Evolutionary conservation across 208 protist species (phyloP).

Genomic region (Leishmania amazonensis): DNA sequence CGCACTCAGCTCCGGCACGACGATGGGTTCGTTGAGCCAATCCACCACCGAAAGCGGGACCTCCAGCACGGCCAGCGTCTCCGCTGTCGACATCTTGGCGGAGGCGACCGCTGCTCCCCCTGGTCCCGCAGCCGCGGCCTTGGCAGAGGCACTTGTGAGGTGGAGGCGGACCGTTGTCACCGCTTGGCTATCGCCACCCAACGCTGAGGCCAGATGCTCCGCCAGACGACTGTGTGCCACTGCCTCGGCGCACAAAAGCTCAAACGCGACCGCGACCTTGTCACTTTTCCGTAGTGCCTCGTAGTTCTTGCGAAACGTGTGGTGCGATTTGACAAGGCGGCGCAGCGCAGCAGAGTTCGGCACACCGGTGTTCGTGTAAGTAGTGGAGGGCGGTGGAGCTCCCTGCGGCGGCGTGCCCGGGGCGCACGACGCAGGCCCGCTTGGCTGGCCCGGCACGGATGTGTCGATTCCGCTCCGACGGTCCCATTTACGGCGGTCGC

Average conservation of each 20-base stretch:
- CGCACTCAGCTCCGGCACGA: slow-evolving; percentile 2
- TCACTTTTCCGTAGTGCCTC: slow-evolving; percentile 28
- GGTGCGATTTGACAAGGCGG: slow-evolving; percentile 43
- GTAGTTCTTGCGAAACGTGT: slow-evolving; percentile 44
- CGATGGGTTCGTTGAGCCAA: slow-evolving; percentile 21
- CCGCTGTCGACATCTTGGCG: neutral
- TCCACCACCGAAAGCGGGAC: slow-evolving; percentile 11
- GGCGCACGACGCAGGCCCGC: neutral
- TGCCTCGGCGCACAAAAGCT: slow-evolving; percentile 39
- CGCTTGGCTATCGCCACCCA: neutral
- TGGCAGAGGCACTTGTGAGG: slow-evolving; percentile 1
- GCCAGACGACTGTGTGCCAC: slow-evolving; percentile 33
- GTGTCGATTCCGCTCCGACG: neutral
- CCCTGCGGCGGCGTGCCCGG: neutral
- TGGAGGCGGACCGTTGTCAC: neutral
- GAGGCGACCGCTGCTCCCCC: neutral
- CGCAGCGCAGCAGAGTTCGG: slow-evolving; percentile 23
- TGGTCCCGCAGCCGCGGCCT: neutral
- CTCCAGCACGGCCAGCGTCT: slow-evolving; percentile 15
- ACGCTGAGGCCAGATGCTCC: slow-evolving; percentile 16
- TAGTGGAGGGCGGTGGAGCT: neutral
- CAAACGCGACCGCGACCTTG: slow-evolving; percentile 34
- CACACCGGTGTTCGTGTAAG: slow-evolving; percentile 2
- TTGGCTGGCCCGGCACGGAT: neutral
- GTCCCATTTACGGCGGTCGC: neutral